Evolutionary conservation across 345 rosid genomes (phyloP).

Genomic region (Citrus inodora): DNA sequence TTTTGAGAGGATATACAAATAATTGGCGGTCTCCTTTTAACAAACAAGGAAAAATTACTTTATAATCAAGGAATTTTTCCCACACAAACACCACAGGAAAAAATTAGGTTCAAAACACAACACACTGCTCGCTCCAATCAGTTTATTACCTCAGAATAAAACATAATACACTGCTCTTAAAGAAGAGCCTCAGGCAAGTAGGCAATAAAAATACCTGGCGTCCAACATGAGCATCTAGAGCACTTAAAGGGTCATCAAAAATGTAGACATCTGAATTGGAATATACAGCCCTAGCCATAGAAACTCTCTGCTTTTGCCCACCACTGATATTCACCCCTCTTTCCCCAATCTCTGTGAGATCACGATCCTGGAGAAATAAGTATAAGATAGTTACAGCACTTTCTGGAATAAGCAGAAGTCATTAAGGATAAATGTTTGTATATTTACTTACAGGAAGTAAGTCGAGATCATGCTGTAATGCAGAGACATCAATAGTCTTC

Average conservation of each 20-base stretch:
- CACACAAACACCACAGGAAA: not conserved
- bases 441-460: constrained; percentile 73
- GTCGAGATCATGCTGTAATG: constrained; percentile 80
- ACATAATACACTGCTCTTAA: not conserved
- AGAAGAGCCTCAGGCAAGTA: not conserved
- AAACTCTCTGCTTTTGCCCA: constrained; percentile 98
- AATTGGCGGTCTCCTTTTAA: not conserved
- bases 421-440: constrained; percentile 6
- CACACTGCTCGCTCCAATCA: not conserved
- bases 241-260: constrained; percentile 98
- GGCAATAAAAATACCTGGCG: constrained; percentile 57
- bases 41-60: not conserved
- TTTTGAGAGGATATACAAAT: not conserved
- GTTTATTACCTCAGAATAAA: not conserved
- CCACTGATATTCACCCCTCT: constrained; percentile 99
- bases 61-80: not conserved
- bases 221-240: constrained; percentile 91
- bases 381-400: constrained; percentile 12
- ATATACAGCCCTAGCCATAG: constrained; percentile 98
- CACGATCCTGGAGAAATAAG: constrained; percentile 57
- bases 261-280: constrained; percentile 85
- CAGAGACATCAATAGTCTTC: constrained; percentile 76
- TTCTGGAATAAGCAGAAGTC: constrained; percentile 1
- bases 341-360: constrained; percentile 95
- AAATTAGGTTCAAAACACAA: not conserved